Evolutionary conservation across 257 asterid species (phyloP), one percentile per base, ranked within the genome.

Genomic region (Dorcoceras hygrometricum): DNA sequence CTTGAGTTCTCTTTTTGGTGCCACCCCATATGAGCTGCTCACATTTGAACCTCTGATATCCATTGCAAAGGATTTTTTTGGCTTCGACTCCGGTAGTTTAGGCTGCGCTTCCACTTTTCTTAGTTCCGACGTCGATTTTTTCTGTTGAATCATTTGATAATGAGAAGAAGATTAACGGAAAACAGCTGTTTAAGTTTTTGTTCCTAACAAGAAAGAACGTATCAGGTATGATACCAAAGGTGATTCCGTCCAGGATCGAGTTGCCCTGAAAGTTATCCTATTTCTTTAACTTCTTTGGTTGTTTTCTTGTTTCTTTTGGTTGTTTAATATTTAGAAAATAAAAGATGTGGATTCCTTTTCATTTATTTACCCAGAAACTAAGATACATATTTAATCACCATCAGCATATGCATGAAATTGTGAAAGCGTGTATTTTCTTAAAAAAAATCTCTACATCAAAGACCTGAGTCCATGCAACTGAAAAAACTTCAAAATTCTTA

Each of bases 1-100:
- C 75, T 77, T 73, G 51, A 90, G 79, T 62, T 82, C 90, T 5
- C 74, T 76, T 86, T 75, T 82, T 70, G 74, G 72, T 16, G 87
- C 86, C 58, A 68, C 87, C 39, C 76, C 80, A 25, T 66, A 36
- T 8, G 88, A 68, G 36, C 80, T 86, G 23, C 79, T 57, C 43
- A 68, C 73, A 3, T 72, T 50, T 0, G 82, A 32, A 61, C 72
- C 34, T 26, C 71, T 84, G 64, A 48, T 31, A 39, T 67, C 54
- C 28, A 66, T 26, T 27, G 63, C 54, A 29, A 50, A 61, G 36
- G 60, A 72, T 71, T 77, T 82, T 24, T 28, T 68, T 57, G 65
- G 73, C 57, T 75, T 71, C 4, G 32, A 8, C 14, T 66, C 50
- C 6, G 4, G 74, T 63, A 65, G 60, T 63, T 78, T 87, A 58